These are phyloP conservation scores for Astrothelium subdiscretum DNA, from an alignment of 495 filamentous ascomycete genomes.

Conservation along the genomic window DNA sequence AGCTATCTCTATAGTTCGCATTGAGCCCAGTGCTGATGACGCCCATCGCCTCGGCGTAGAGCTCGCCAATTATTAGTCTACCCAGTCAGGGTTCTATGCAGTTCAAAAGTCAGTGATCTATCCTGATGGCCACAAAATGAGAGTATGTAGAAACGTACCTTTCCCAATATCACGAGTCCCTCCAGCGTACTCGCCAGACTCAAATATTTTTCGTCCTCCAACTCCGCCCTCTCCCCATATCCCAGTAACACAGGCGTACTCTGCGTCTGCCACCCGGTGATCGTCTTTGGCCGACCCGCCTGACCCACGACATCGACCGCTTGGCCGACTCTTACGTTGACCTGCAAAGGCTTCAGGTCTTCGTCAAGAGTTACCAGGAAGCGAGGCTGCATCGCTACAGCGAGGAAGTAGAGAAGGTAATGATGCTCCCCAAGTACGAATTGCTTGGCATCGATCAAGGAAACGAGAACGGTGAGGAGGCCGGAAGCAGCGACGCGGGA, in stretches of 20 bases:
- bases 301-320: constrained; percentile 97
- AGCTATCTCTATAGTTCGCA: not conserved
- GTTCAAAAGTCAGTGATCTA: too few relatives aligned
- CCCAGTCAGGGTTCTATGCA: constrained; percentile 26
- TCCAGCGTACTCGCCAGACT: constrained; percentile 82
- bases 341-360: constrained; percentile 80
- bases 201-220: constrained; percentile 96
- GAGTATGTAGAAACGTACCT: constrained; percentile 47
- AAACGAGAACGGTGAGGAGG: constrained; percentile 76
- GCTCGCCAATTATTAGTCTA: not conserved
- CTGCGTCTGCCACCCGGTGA: constrained; percentile 99
- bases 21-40: not conserved
- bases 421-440: constrained; percentile 84
- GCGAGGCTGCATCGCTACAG: constrained; percentile 92
- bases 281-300: constrained; percentile 93
- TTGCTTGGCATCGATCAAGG: constrained; percentile 87
- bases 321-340: constrained; percentile 94
- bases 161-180: constrained; percentile 89
- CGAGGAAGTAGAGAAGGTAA: constrained; percentile 94
- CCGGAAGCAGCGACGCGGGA: constrained; percentile 85
- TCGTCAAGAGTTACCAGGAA: constrained; percentile 96
- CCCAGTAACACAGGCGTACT: constrained; percentile 90
- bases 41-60: not conserved
- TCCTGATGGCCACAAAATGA: not conserved
- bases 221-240: constrained; percentile 86